Percentiles rank a stretch among this genome's conserved stretches.
These are phyloP conservation scores for Yamadazyma pseudoaaseri DNA, from an alignment of 1,139 yeast genomes.

Conservation along the genomic window DNA sequence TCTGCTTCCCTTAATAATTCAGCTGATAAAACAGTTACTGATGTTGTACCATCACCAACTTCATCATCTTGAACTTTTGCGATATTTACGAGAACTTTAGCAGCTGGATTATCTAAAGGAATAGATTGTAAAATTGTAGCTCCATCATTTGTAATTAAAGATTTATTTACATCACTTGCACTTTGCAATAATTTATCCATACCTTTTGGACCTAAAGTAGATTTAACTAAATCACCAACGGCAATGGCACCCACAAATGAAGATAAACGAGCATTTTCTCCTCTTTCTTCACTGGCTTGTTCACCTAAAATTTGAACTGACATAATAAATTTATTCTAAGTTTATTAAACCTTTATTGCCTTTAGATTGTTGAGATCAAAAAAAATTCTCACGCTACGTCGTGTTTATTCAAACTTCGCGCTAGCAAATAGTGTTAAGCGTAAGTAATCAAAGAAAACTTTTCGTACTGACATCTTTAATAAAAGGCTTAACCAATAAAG, in stretches of 20 bases:
- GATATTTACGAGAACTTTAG: slow-evolving; percentile 92
- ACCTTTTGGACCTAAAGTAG: slow-evolving; percentile 97
- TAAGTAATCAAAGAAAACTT: slow-evolving; percentile 5
- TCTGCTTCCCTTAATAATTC: slow-evolving; percentile 96
- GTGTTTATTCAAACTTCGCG: slow-evolving; percentile 1
- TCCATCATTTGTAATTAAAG: slow-evolving; percentile 94
- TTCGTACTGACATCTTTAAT: too few species aligned
- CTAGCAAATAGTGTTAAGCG: slow-evolving; percentile 3
- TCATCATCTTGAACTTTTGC: slow-evolving; percentile 98
- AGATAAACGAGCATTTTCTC: slow-evolving; percentile 95
- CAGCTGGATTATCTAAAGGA: slow-evolving; percentile 97
- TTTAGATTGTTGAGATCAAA: slow-evolving; percentile 1
- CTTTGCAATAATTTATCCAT: slow-evolving; percentile 95
- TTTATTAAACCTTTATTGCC: neutral
- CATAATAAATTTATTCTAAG: slow-evolving; percentile 26
- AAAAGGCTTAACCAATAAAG: too few species aligned
- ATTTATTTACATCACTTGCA: slow-evolving; percentile 67
- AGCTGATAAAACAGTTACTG: slow-evolving; percentile 93
- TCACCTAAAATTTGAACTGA: slow-evolving; percentile 94
- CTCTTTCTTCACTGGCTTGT: slow-evolving; percentile 96
- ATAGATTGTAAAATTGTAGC: slow-evolving; percentile 94
- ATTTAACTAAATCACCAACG: slow-evolving; percentile 93
- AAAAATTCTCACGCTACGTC: slow-evolving; percentile 5
- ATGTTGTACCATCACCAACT: slow-evolving; percentile 98
- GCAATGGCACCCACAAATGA: slow-evolving; percentile 99